Evolutionary conservation across 1,139 yeast species (phyloP).

Genomic region (Eremothecium coryli): DNA sequence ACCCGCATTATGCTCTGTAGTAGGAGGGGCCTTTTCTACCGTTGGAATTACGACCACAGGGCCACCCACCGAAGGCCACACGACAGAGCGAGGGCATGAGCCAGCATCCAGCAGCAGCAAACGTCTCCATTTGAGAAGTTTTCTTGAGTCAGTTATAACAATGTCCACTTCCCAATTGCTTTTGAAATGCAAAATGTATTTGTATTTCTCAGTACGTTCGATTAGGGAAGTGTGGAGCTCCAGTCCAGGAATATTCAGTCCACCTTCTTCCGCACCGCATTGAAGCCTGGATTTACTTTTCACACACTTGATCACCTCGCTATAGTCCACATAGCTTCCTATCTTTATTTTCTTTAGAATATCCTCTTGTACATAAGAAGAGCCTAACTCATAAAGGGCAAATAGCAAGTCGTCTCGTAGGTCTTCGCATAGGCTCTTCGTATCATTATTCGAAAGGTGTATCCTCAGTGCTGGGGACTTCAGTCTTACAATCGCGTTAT

Average conservation of each 20-base stretch:
- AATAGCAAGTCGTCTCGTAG: slow-evolving; percentile 22
- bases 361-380: slow-evolving; percentile 15
- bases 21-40: too few species aligned
- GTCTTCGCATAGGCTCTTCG: slow-evolving; percentile 21
- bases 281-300: slow-evolving; percentile 7
- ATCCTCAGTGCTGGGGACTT: slow-evolving; percentile 25
- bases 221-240: slow-evolving; percentile 17
- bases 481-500: slow-evolving; percentile 27
- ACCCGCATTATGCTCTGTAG: too few species aligned
- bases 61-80: too few species aligned
- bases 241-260: slow-evolving; percentile 7
- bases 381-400: slow-evolving; percentile 25
- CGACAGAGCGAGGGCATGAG: too few species aligned
- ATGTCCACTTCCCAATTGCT: slow-evolving; percentile 28
- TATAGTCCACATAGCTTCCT: slow-evolving; percentile 21
- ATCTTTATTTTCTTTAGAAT: slow-evolving; percentile 22
- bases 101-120: slow-evolving; percentile 9
- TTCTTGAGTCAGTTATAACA: slow-evolving; percentile 20
- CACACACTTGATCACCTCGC: slow-evolving; percentile 13
- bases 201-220: slow-evolving; percentile 21
- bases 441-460: slow-evolving; percentile 26
- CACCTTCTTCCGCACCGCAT: slow-evolving; percentile 2
- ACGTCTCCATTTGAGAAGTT: slow-evolving; percentile 20
- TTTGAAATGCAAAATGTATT: slow-evolving; percentile 22
- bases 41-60: too few species aligned